Base-by-base conservation (phyloP, 306 rosid genomes). In the Oxytropis ochrocephala region DNA sequence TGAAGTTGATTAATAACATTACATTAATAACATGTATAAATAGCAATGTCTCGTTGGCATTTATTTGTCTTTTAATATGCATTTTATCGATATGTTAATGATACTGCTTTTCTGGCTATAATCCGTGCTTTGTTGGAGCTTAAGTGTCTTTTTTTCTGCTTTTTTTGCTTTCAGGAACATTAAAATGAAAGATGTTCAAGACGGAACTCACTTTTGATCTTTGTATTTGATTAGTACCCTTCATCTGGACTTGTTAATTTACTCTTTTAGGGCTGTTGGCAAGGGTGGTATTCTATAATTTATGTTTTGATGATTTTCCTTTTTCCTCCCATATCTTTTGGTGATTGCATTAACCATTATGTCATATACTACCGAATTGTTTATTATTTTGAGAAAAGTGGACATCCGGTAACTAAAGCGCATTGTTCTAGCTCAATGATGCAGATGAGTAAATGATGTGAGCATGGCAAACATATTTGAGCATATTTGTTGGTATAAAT, bases 191-290 rank as follows among this genome's bases (percentile, higher is more conserved):
- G 75, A 50, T 50, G 75, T 46, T 58, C 18, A 11, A 24, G 38
- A 5, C 8, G 13, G 68, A 58, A 27, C 56, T 50, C 58, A 30
- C 38, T 76, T 79, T 74, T 73, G 67, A 21, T 59, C 35, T 47
- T 48, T 59, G 35, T 67, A 44, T 30, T 78, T 72, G 50, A 60
- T 16, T 5, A 35, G 16, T 48, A 64, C 70, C 21, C 49, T 8
- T 52, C 36, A 53, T 55, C 42, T 14, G 21, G 21, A 44, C 41
- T 43, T 7, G 0, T 21, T 41, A 3, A 50, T 36, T 17, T 14
- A 11, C 8, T 8, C 8, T 62, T 16, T 2, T 10, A 12, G 30
- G 24, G 78, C 72, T 39, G 59, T 27, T 72, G 27, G 38, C 11
- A 11, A 12, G 47, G 67, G 32, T 56, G 51, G 51, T 24, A 38